phyloP scores from a whole-genome alignment of 441 rosid species.

The Adansonia grandidieri region DNA sequence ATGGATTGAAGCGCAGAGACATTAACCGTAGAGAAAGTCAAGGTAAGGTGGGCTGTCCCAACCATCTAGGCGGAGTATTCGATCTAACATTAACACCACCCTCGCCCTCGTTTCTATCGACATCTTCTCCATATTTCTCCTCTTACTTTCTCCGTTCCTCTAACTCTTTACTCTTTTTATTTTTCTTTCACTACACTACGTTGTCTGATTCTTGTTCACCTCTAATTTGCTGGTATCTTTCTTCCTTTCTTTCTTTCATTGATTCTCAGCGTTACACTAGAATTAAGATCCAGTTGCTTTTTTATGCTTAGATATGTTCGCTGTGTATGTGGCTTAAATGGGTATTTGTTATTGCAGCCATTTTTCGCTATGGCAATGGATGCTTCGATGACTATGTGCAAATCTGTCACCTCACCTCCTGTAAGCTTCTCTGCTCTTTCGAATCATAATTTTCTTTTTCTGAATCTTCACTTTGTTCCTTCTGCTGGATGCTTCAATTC shows the following conservation, averaged over 20 bases:
- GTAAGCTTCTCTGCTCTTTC: slow-evolving; percentile 41
- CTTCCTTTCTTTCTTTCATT: neutral
- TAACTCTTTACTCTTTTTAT: neutral
- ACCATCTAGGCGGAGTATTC: slow-evolving; percentile 53
- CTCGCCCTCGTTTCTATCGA: slow-evolving; percentile 54
- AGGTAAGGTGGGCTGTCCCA: slow-evolving; percentile 28
- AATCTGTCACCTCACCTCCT: slow-evolving; percentile 57
- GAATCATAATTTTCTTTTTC: neutral
- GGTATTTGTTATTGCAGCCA: slow-evolving; percentile 9
- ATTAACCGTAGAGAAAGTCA: slow-evolving; percentile 21
- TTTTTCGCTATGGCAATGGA: slow-evolving; percentile 51
- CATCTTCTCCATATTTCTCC: slow-evolving; percentile 19
- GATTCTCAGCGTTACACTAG: neutral
- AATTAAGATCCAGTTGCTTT: slow-evolving; percentile 21
- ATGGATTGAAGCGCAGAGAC: neutral
- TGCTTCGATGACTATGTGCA: slow-evolving; percentile 63
- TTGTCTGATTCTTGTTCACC: slow-evolving; percentile 2
- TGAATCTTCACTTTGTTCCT: neutral
- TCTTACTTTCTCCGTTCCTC: neutral
- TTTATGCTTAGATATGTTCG: neutral
- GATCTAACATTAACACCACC: slow-evolving; percentile 25
- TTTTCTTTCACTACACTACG: neutral
- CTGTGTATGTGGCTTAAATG: slow-evolving; percentile 9
- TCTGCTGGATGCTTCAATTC: neutral
- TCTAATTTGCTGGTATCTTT: neutral